These are phyloP conservation scores for Nitzschia inconspicua DNA, from an alignment of 108 stramenopile species.

Conservation along the genomic window DNA sequence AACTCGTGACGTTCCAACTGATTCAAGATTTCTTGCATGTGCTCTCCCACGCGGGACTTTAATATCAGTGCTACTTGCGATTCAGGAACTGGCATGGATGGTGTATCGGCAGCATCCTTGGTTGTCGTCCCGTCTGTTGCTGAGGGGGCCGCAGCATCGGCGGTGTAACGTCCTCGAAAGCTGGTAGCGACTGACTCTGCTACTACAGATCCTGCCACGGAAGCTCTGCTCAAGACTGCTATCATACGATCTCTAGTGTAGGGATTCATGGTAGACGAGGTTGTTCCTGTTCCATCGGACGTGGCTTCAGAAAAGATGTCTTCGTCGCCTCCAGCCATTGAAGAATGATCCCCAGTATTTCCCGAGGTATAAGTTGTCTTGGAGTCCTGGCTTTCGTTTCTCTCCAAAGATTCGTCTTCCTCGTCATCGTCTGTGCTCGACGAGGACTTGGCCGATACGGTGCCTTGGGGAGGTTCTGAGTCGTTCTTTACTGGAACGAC, in stretches of 20 bases:
- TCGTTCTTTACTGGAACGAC: too few relatives aligned
- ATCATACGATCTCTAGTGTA: slow-evolving; percentile 1
- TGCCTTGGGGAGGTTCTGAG: too few relatives aligned
- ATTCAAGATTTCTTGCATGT: slow-evolving; percentile 49
- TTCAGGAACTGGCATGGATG: slow-evolving; percentile 1
- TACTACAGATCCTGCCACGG: slow-evolving; percentile 19
- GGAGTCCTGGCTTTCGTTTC: not conserved
- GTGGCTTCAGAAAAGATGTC: not conserved
- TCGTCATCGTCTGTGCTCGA: not conserved
- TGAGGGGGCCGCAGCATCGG: not conserved
- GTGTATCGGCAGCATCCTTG: not conserved
- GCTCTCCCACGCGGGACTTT: slow-evolving; percentile 37
- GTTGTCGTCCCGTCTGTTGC: too few relatives aligned
- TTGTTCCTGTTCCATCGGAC: not conserved
- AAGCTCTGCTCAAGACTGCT: slow-evolving; percentile 13
- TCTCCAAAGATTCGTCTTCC: not conserved
- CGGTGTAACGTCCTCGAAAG: slow-evolving; percentile 34
- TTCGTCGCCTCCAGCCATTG: not conserved
- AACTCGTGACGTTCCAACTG: slow-evolving; percentile 55
- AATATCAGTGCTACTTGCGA: slow-evolving; percentile 51
- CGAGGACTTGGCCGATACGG: not conserved
- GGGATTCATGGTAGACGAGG: not conserved
- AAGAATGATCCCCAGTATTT: not conserved
- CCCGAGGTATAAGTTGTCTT: not conserved
- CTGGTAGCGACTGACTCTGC: slow-evolving; percentile 33